Conservation (phyloP, 441 rosid species). For the Omphalea diandra region DNA sequence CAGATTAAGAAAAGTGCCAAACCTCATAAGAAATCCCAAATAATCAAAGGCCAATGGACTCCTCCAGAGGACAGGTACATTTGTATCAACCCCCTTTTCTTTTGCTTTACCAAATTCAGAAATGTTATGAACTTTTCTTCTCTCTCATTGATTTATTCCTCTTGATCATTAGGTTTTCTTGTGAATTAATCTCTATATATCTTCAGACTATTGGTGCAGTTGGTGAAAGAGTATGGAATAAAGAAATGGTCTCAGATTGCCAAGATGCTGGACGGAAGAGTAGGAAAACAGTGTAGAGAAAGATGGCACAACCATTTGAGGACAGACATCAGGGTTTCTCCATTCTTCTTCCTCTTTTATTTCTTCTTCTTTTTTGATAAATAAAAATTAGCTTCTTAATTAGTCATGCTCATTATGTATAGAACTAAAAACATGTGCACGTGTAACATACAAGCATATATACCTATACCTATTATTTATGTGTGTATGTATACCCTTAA, state of each 20-base stretch:
- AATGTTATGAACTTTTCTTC: background rate
- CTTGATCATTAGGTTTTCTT: background rate
- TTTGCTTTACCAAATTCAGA: background rate
- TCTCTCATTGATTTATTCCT: background rate
- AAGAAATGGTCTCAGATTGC: slow-evolving; percentile 76
- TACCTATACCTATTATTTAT: too few relatives aligned
- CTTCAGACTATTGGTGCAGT: slow-evolving; percentile 40
- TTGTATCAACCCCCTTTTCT: background rate
- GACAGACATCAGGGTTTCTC: slow-evolving; percentile 72
- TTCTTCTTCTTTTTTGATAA: background rate
- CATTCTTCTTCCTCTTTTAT: background rate
- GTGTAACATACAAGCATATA: background rate
- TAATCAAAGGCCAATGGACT: slow-evolving; percentile 80
- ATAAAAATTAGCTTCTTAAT: background rate
- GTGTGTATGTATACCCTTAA: too few relatives aligned
- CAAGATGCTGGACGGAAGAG: slow-evolving; percentile 51
- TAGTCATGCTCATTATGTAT: too few relatives aligned
- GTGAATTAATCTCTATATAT: slow-evolving; percentile 8
- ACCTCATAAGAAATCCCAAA: slow-evolving; percentile 26
- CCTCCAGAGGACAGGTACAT: slow-evolving; percentile 65
- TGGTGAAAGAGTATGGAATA: slow-evolving; percentile 51
- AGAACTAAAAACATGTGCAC: background rate
- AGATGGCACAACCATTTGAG: slow-evolving; percentile 89
- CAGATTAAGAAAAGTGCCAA: slow-evolving; percentile 25
- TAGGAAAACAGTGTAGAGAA: slow-evolving; percentile 87